Base-by-base conservation (phyloP, 352 stramenopile genomes). In the Phytophthora palmivora region DNA sequence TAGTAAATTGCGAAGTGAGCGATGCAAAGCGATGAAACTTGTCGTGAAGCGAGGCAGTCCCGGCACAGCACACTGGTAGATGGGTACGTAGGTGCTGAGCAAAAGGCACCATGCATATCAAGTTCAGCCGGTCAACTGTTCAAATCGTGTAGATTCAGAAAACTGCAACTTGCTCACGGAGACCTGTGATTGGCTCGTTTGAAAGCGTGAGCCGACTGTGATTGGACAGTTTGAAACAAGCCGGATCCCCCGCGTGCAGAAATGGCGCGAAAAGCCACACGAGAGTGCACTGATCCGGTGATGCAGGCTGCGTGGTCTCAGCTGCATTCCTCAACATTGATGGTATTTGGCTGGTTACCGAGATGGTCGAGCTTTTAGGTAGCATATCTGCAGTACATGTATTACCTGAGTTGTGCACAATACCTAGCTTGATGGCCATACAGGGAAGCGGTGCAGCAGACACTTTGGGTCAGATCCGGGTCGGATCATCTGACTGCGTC, bases 1-100 rank as follows among this genome's bases (percentile, higher is more conserved):
- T 19, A 41, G 54, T 19, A 46, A 70, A 58, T 58, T 52, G 41
- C 19, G 46, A 48, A 73, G 64, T 69, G 64, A 73, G 16, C 15
- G 43, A 38, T 30, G 33, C 6, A 49, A 36, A 36, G n/a, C n/a
- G n/a, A n/a, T n/a, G n/a, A n/a, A n/a, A n/a, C n/a, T n/a, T 47
- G 22, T 43, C 32, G 30, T n/a, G n/a, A n/a, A n/a, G n/a, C n/a
- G n/a, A 33, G 26, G 44, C 41, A 33, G 33, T 22, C 49, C 49
- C 49, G 49, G 37, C 49, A 58, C 49, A 58, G 49, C 30, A 18
- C n/a, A n/a, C n/a, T n/a, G n/a, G n/a, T n/a, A 59, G 46, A 22
- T 54, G 34, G 32, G 28, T 52, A 24, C 38, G 38, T 24, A 45
- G 55, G n/a, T n/a, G n/a, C n/a, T n/a, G n/a, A n/a, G n/a, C n/a